phyloP scores from a whole-genome alignment of 2,329 filamentous ascomycete species.

The Xylaria sp. region DNA sequence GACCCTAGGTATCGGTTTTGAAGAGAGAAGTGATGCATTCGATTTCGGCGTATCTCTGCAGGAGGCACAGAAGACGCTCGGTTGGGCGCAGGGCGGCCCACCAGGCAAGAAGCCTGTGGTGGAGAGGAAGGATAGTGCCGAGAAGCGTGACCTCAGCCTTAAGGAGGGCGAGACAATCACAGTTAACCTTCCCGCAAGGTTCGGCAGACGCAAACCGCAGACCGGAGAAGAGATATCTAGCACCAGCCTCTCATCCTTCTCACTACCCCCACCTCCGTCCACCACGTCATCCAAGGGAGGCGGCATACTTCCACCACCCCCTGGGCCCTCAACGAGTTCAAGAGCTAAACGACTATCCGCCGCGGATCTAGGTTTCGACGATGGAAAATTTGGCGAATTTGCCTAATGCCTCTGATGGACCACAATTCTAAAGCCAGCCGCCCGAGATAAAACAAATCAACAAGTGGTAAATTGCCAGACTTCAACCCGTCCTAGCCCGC shows the following conservation, averaged over 20 bases:
- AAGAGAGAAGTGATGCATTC: slow-evolving; percentile 84
- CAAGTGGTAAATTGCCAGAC: slow-evolving; percentile 14
- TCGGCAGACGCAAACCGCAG: slow-evolving; percentile 55
- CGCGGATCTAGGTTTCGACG: slow-evolving; percentile 79
- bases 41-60: slow-evolving; percentile 83
- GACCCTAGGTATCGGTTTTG: slow-evolving; percentile 82
- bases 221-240: slow-evolving; percentile 33
- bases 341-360: slow-evolving; percentile 63
- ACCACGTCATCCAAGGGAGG: slow-evolving; percentile 41
- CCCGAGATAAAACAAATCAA: slow-evolving; percentile 5
- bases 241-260: slow-evolving; percentile 62
- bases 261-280: slow-evolving; percentile 72
- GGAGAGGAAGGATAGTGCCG: slow-evolving; percentile 50
- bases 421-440: slow-evolving; percentile 9
- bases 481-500: background rate
- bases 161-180: slow-evolving; percentile 92
- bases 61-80: slow-evolving; percentile 74
- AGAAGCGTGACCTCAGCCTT: slow-evolving; percentile 78
- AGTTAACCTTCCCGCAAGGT: slow-evolving; percentile 71
- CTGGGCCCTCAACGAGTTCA: slow-evolving; percentile 56
- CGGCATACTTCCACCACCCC: slow-evolving; percentile 64
- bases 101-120: slow-evolving; percentile 44
- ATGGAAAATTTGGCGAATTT: slow-evolving; percentile 89
- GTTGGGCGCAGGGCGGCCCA: slow-evolving; percentile 56
- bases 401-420: slow-evolving; percentile 45